Base-by-base conservation (phyloP, 164 flowering plant genomes). In the Nelumbo lutea region DNA sequence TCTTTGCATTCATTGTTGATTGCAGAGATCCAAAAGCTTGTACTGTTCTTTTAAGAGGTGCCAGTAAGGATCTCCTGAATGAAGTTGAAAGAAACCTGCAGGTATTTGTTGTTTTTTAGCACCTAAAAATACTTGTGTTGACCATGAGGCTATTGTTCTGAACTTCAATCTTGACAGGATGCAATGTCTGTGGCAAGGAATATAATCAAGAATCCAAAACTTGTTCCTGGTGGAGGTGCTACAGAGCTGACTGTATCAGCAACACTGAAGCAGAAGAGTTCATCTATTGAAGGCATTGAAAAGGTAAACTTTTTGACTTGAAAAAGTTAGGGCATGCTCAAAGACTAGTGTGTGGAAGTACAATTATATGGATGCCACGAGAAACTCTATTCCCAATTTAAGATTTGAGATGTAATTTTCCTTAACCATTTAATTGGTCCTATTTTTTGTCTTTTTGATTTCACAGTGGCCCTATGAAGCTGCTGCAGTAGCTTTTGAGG, bases 401-500 rank as follows among this genome's bases (percentile, higher is more conserved):
- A 27, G 27, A 27, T 27, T 27, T 27, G 27, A 27, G 27, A 27
- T 27, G 27, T 27, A 27, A 27, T 27, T 27, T 27, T 27, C 27
- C 27, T 27, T 27, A 27, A 27, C 27, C 27, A 27, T 27, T 27
- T 27, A 27, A 27, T 0, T 27, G 27, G 27, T 27, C 27, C 27
- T 5, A 56, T 15, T 3, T 11, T 61, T 9, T 59, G 3, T 50
- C 13, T 60, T 50, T 68, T 47, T 53, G 10, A 53, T 59, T 8
- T 72, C 38, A 79, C 80, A 95, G 97, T 95, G 96, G 98, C 97
- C 98, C 4, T 95, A 91, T 80, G 98, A 95, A 87, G 98, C 98
- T 83, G 98, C 97, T 67, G 98, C 98, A 5, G 63, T 91, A 61
- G 98, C 98, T 46, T 94, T 94, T 81, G 98, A 94, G 78, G 96